Evolutionary conservation across 2,329 filamentous ascomycete genomes (phyloP), one percentile per base, ranked within the genome.

Genomic region (Exophiala viscosa): DNA sequence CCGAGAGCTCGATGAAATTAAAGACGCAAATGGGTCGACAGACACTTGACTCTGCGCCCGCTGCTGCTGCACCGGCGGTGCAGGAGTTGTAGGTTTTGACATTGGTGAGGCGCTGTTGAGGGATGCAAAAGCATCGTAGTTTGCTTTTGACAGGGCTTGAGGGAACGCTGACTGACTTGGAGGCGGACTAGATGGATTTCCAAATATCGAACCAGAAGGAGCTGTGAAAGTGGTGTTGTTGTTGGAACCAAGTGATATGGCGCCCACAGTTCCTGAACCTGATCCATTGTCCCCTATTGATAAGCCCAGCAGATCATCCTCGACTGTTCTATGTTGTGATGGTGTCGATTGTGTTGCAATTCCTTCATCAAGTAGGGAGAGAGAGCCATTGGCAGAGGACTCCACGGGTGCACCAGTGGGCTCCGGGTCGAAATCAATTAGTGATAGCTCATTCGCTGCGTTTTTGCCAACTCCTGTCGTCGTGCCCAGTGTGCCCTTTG

Each of bases 271-370:
- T 14, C 40, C 40, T 64, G 88, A 83, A 10, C 87, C 85, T 65
- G 84, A 92, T 50, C 72, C 78, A 44, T 79, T 77, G 52, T 87
- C 85, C 44, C 84, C 84, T 64, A 99, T 82, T 36, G 90, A 95
- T 39, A 99, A 74, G 0, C 93, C 93, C 3, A 99, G 77, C 6
- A 99, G 76, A 66, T 99, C 93, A 67, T 95, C 91, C 66, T 96
- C 91, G 17, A 97, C 70, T 11, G 87, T 85, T 48, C 81, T 84
- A 1, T 81, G 73, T 52, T 82, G 79, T 11, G 75, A 69, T 17
- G 73, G 71, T 28, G 66, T 61, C 20, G 70, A 60, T 33, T 69
- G 63, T 41, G 74, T 68, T 31, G 74, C 71, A 40, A 75, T 69
- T 10, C 73, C 69, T 20, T 76, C 74, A 49, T 69, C 67, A 14